These are phyloP conservation scores for Voacanga thouarsii DNA, from an alignment of 257 asterid genomes.

Conservation along the genomic window DNA sequence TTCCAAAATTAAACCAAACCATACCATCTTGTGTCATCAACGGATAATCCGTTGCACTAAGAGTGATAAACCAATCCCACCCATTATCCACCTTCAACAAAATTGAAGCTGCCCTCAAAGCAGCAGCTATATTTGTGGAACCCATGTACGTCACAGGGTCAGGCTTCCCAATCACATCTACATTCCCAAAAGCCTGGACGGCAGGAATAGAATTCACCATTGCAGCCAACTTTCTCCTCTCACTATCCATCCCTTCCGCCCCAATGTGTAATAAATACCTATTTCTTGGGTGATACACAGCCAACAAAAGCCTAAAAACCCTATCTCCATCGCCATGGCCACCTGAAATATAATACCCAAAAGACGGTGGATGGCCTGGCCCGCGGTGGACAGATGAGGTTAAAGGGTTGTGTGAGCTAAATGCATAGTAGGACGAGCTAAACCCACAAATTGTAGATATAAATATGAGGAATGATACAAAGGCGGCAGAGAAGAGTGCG, in stretches of 20 bases:
- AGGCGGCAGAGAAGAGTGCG: slow-evolving; percentile 86
- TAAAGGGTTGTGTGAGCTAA: slow-evolving; percentile 57
- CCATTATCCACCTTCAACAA: slow-evolving; percentile 73
- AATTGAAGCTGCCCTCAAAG: slow-evolving; percentile 78
- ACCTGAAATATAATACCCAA: slow-evolving; percentile 87
- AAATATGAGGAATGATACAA: slow-evolving; percentile 68
- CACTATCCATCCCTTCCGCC: slow-evolving; percentile 65
- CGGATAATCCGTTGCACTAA: slow-evolving; percentile 89
- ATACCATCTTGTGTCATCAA: slow-evolving; percentile 93
- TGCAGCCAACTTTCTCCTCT: slow-evolving; percentile 65
- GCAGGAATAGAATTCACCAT: slow-evolving; percentile 73
- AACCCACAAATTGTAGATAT: slow-evolving; percentile 73
- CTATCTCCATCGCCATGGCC: slow-evolving; percentile 70
- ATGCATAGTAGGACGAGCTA: slow-evolving; percentile 65
- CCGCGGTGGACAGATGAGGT: slow-evolving; percentile 60
- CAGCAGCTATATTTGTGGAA: slow-evolving; percentile 75
- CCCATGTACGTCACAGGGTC: slow-evolving; percentile 97
- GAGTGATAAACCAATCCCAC: slow-evolving; percentile 97
- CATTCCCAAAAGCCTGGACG: slow-evolving; percentile 78
- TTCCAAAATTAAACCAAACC: slow-evolving; percentile 26
- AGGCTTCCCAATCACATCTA: slow-evolving; percentile 94
- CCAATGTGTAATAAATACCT: slow-evolving; percentile 84
- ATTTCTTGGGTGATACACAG: slow-evolving; percentile 97
- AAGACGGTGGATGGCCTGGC: slow-evolving; percentile 76
- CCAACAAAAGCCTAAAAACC: slow-evolving; percentile 72